Base-by-base conservation (phyloP, 208 protist species). In the Crithidia fasciculata region DNA sequence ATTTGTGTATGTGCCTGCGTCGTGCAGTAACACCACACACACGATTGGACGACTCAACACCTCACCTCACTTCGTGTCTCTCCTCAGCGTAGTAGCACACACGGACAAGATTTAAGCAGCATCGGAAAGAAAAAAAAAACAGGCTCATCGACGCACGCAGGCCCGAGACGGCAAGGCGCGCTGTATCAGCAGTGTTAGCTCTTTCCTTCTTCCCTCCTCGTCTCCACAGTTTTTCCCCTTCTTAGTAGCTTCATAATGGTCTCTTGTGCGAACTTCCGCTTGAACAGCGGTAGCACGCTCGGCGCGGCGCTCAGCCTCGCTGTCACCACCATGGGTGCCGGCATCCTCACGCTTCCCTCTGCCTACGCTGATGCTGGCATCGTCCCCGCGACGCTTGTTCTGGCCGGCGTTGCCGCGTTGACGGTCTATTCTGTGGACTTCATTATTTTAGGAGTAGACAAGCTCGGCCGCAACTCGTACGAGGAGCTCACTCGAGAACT, bases 251-350 rank as follows among this genome's bases (percentile, higher is more conserved):
- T 40, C 54, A 19, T 43, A 12, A 77, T 77, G 72, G 53, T 70
- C 2, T 69, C 72, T 8, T 41, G 28, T 28, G 54, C 19, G 4
- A 19, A 7, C n/a, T 28, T 68, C 47, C 52, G 43, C 10, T 3
- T 80, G 28, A 58, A 44, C 28, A 76, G 74, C 61, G 87, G 83
- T 12, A 82, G 83, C 40, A 65, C 86, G 5, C 68, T 89, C 37
- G 87, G 87, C 2, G 84, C 79, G 43, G 87, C 89, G 18, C 72
- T 94, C 15, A 89, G 74, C 55, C 78, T 94, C 13, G 82, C 89
- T 4, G 89, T 94, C 28, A 90, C 85, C 44, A 92, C 87, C 9
- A 91, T 94, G 81, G 89, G 89, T 54, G 87, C 87, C 12, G 86
- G 87, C 40, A 91, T 94, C 55, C 76, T 94, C 54, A 91, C 89